Conservation (phyloP, 768 basidiomycete genomes). For the Kwoniella pini region DNA sequence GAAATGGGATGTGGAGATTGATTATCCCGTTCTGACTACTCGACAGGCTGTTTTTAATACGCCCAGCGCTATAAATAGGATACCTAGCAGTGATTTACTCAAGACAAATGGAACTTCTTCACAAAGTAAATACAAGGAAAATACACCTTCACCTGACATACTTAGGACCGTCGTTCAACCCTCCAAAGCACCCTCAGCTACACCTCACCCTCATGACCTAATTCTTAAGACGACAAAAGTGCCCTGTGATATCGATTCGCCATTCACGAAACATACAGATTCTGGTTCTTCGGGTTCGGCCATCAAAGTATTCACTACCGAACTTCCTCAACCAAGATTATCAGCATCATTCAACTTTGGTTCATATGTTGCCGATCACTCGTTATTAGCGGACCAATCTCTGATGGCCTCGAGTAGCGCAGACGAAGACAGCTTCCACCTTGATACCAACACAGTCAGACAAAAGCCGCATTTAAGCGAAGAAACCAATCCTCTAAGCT, state of each 20-base stretch:
- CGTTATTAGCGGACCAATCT: conserved; percentile 19
- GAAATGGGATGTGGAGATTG: conserved; percentile 18
- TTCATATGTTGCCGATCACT: conserved; percentile 9
- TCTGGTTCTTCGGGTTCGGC: neutral
- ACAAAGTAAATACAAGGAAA: neutral
- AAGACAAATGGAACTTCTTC: neutral
- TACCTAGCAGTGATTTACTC: conserved; percentile 6
- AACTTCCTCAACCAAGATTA: conserved; percentile 9
- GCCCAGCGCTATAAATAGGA: conserved; percentile 8
- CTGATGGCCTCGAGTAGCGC: conserved; percentile 9
- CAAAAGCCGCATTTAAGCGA: neutral
- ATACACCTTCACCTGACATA: conserved; percentile 4
- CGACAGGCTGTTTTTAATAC: conserved; percentile 25
- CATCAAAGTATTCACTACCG: neutral
- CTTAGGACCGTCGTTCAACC: neutral
- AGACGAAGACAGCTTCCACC: conserved; percentile 16
- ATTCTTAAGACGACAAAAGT: too few species aligned
- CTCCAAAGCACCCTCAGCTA: too few species aligned
- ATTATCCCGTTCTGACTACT: conserved; percentile 37
- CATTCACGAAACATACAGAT: too few species aligned
- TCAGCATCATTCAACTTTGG: conserved; percentile 21
- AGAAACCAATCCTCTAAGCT: neutral
- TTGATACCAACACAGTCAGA: conserved; percentile 14
- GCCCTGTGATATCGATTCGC: too few species aligned
- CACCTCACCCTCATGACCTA: neutral